Base-by-base conservation (phyloP, 495 filamentous ascomycete genomes). In the Tuber calosporum region DNA sequence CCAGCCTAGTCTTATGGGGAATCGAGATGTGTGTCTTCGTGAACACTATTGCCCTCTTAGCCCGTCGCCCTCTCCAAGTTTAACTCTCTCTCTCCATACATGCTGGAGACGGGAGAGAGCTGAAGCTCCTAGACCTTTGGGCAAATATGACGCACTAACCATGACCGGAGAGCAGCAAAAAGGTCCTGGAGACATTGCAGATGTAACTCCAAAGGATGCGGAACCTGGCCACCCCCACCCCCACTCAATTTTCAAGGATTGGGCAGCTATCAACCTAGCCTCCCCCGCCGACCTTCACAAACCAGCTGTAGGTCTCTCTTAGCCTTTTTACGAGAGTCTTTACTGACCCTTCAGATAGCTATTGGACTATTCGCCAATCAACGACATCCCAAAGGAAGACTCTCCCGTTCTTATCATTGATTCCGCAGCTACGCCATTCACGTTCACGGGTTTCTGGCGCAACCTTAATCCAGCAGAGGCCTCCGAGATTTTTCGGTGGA, bases 401-500 rank as follows among this genome's bases (percentile, higher is more conserved):
- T 68, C 74, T 17, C 40, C 67, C 53, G 70, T 76, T 67, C 67
- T 20, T 40, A 75, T 38, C 7, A 66, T 72, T 69, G 67, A 72
- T 26, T 77, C 75, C 13, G 67, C 45, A 30, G 75, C 75, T 38
- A 45, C 41, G 15, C 75, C 75, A 11, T 11, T 76, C 39, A 39
- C 73, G 7, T 72, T 72, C 20, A 71, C 71, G 4, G 58, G 67
- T 1, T 41, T 66, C 34, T 77, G 75, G 75, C 75, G 69, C 41
- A 74, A 70, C 17, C 75, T 77, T 69, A 76, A 53, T 39, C 42
- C 37, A 41, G 17, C 69, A 13, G 36, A 40, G 36, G 75, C 75
- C 37, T 48, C 71, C 30, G 74, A 77, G 38, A 67, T 77, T 30
- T 77, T 69, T 69, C 75, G n/a, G 17, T 45, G 75, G 17, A 53